These are phyloP conservation scores for Cordyceps tenuipes DNA, from an alignment of 2,329 filamentous ascomycete species.

Conservation along the genomic window DNA sequence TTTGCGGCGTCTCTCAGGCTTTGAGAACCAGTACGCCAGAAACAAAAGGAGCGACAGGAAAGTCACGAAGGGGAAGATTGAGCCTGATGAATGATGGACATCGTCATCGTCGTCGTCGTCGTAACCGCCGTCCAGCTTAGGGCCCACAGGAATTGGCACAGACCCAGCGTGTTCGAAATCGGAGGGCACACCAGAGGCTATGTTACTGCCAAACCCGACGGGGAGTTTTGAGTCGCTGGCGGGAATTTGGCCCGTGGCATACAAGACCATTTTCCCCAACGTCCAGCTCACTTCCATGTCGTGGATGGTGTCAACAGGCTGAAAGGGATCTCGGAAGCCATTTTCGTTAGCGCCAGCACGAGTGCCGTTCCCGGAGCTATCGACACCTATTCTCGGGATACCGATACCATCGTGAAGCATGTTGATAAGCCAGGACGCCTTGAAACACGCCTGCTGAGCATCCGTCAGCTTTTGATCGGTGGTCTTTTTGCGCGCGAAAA, in stretches of 20 bases:
- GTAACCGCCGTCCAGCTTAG: slow-evolving; percentile 17
- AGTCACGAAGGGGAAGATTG: slow-evolving; percentile 44
- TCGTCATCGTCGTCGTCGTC: slow-evolving; percentile 43
- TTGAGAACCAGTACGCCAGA: slow-evolving; percentile 65
- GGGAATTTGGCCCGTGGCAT: slow-evolving; percentile 81
- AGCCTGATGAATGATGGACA: slow-evolving; percentile 57
- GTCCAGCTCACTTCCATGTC: slow-evolving; percentile 96
- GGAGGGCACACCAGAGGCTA: slow-evolving; percentile 49
- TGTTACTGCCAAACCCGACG: slow-evolving; percentile 89
- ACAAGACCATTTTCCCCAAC: slow-evolving; percentile 89
- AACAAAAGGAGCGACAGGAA: slow-evolving; percentile 66
- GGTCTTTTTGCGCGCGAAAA: slow-evolving; percentile 60
- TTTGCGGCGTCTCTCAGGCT: slow-evolving; percentile 59
- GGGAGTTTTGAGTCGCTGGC: slow-evolving; percentile 52
- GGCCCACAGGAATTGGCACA: slow-evolving; percentile 23
- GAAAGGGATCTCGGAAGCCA: slow-evolving; percentile 76
- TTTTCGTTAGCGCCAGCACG: slow-evolving; percentile 62
- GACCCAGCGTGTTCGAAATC: slow-evolving; percentile 83
- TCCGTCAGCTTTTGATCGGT: slow-evolving; percentile 70
- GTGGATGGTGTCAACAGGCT: slow-evolving; percentile 86
- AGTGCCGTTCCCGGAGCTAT: slow-evolving; percentile 58
- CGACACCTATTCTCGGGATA: slow-evolving; percentile 75
- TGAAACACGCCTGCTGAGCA: slow-evolving; percentile 88
- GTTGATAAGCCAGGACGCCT: slow-evolving; percentile 96
- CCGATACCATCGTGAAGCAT: slow-evolving; percentile 94